Percentiles rank a stretch among this genome's conserved stretches.
These are phyloP conservation scores for Davidsoniella neocaledoniae DNA, from an alignment of 2,329 filamentous ascomycete species.

Conservation along the genomic window DNA sequence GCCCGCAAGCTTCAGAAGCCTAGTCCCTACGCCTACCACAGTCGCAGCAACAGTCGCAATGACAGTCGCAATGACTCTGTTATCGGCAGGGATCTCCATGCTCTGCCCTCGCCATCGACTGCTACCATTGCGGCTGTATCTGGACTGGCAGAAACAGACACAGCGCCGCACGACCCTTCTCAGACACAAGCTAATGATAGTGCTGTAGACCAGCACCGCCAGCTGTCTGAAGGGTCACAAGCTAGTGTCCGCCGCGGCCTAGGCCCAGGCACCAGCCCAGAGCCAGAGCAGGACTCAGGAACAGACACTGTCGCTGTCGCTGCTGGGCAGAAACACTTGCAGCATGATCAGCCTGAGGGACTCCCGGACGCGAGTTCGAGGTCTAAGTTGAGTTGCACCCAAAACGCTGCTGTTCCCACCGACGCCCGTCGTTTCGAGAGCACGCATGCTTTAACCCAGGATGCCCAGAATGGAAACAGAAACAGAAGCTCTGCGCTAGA, in stretches of 20 bases:
- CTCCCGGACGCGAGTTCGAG: conserved; percentile 4
- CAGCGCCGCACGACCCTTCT: conserved; percentile 10
- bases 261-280: not conserved
- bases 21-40: not conserved
- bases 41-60: not conserved
- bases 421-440: conserved; percentile 8
- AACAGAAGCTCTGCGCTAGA: not conserved
- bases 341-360: conserved; percentile 12
- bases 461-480: conserved; percentile 1
- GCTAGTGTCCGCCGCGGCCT: not conserved
- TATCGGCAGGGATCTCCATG: not conserved
- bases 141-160: conserved; percentile 8
- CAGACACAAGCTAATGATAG: not conserved
- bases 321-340: conserved; percentile 5
- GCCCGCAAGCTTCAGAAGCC: not conserved
- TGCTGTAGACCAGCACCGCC: not conserved
- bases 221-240: not conserved
- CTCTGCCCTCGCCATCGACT: not conserved
- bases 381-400: conserved; percentile 1
- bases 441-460: conserved; percentile 4
- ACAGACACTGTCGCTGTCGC: not conserved
- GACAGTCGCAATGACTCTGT: not conserved
- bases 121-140: not conserved
- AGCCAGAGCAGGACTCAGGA: not conserved
- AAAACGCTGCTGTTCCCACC: conserved; percentile 6